These are phyloP conservation scores for Amanita rubescens DNA, from an alignment of 768 basidiomycete genomes.

Conservation along the genomic window DNA sequence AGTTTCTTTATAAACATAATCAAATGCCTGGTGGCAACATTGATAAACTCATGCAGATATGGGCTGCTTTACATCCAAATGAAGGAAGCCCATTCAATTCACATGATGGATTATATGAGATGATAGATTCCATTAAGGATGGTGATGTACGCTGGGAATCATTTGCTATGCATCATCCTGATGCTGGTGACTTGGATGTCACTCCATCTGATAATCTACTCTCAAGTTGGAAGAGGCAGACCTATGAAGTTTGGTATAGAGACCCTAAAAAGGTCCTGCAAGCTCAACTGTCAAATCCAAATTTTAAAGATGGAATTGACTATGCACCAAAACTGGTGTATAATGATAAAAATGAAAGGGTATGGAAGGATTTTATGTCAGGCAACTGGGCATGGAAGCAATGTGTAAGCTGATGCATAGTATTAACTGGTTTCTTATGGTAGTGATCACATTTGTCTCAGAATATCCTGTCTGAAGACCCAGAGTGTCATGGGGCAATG, in stretches of 20 bases:
- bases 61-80: constrained; percentile 15
- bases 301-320: constrained; percentile 1
- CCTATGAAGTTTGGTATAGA: too few relatives aligned
- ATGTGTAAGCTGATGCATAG: background rate
- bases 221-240: constrained; percentile 27
- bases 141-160: constrained; percentile 32
- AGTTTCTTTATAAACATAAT: constrained; percentile 14
- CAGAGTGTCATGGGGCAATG: constrained; percentile 19
- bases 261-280: constrained; percentile 13
- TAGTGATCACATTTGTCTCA: too few relatives aligned
- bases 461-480: constrained; percentile 18
- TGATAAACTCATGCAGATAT: background rate
- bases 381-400: constrained; percentile 28
- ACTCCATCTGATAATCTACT: too few relatives aligned
- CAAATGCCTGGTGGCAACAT: constrained; percentile 17
- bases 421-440: too few relatives aligned
- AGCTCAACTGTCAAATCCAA: constrained; percentile 4
- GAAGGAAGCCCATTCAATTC: constrained; percentile 23
- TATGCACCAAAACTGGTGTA: constrained; percentile 28
- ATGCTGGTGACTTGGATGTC: constrained; percentile 1
- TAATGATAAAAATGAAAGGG: constrained; percentile 24
- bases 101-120: constrained; percentile 22
- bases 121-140: constrained; percentile 27
- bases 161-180: constrained; percentile 21
- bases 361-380: constrained; percentile 31